phyloP scores from a whole-genome alignment of 2,329 filamentous ascomycete genomes.

The Cladosporium sp. region DNA sequence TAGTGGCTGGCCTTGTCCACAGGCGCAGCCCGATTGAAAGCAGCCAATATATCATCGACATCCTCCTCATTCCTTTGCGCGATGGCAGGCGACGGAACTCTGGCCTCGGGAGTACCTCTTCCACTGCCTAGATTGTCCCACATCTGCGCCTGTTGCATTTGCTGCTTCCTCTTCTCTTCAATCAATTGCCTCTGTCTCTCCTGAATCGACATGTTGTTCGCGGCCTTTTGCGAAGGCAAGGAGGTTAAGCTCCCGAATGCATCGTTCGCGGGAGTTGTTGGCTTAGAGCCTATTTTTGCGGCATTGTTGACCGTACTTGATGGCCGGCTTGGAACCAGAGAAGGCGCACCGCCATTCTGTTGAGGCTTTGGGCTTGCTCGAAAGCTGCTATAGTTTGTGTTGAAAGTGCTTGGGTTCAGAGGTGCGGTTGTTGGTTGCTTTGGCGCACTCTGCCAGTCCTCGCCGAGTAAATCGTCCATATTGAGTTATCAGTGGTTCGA shows the following conservation, averaged over 20 bases:
- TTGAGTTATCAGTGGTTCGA: not conserved
- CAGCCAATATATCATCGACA: constrained; percentile 63
- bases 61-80: constrained; percentile 35
- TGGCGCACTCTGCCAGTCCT: constrained; percentile 48
- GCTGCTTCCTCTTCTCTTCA: constrained; percentile 76
- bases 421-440: constrained; percentile 31
- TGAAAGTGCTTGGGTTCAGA: constrained; percentile 31
- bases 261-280: constrained; percentile 58
- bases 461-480: constrained; percentile 54
- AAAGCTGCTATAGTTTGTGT: constrained; percentile 38
- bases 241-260: constrained; percentile 78
- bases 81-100: constrained; percentile 29
- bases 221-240: constrained; percentile 61
- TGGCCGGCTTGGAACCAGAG: constrained; percentile 39
- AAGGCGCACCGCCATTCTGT: constrained; percentile 38
- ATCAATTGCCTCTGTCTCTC: constrained; percentile 70
- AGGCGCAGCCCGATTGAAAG: constrained; percentile 61
- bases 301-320: constrained; percentile 45
- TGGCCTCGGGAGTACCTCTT: constrained; percentile 45
- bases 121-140: constrained; percentile 75
- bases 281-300: constrained; percentile 54
- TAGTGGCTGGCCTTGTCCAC: constrained; percentile 63
- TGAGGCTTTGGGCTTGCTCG: constrained; percentile 44
- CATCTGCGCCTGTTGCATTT: constrained; percentile 70
- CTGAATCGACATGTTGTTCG: constrained; percentile 68